These are phyloP conservation scores for Didymella segeticola DNA, from an alignment of 2,329 filamentous ascomycete genomes.

Conservation along the genomic window DNA sequence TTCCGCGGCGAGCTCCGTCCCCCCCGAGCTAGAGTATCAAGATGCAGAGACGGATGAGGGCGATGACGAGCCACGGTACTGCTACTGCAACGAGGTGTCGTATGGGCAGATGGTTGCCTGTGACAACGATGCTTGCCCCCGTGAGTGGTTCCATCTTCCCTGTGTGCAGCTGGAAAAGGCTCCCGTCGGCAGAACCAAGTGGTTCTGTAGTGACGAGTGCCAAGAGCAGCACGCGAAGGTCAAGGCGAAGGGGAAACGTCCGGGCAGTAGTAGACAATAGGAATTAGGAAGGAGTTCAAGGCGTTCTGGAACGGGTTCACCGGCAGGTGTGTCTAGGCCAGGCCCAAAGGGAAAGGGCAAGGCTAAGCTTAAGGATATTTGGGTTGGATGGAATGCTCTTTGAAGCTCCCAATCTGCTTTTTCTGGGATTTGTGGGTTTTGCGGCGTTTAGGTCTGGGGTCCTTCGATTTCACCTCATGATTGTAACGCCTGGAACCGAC, in stretches of 20 bases:
- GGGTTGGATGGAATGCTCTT: slow-evolving; percentile 48
- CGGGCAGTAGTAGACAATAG: slow-evolving; percentile 50
- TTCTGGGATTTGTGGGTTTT: slow-evolving; percentile 29
- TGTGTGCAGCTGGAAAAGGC: slow-evolving; percentile 68
- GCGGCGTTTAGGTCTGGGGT: slow-evolving; percentile 26
- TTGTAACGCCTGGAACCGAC: slow-evolving; percentile 18
- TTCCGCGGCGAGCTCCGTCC: slow-evolving; percentile 41
- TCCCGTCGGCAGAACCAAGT: slow-evolving; percentile 54
- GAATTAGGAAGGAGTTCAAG: slow-evolving; percentile 50
- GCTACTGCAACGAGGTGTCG: slow-evolving; percentile 69
- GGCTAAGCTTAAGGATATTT: slow-evolving; percentile 41
- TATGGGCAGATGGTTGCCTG: slow-evolving; percentile 74
- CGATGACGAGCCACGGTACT: slow-evolving; percentile 64
- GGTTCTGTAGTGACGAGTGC: slow-evolving; percentile 51
- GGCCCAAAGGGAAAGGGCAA: slow-evolving; percentile 44
- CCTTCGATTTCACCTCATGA: slow-evolving; percentile 17
- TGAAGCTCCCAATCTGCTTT: slow-evolving; percentile 39
- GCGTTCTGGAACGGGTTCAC: slow-evolving; percentile 44
- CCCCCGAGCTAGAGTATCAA: slow-evolving; percentile 43
- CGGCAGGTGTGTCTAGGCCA: slow-evolving; percentile 35
- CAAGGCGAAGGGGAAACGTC: slow-evolving; percentile 46
- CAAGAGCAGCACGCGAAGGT: slow-evolving; percentile 39
- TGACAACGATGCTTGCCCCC: slow-evolving; percentile 68
- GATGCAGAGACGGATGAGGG: slow-evolving; percentile 49
- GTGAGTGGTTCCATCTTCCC: slow-evolving; percentile 72